These are phyloP conservation scores for Bisporella sp. DNA, from an alignment of 2,329 filamentous ascomycete genomes.

Conservation along the genomic window DNA sequence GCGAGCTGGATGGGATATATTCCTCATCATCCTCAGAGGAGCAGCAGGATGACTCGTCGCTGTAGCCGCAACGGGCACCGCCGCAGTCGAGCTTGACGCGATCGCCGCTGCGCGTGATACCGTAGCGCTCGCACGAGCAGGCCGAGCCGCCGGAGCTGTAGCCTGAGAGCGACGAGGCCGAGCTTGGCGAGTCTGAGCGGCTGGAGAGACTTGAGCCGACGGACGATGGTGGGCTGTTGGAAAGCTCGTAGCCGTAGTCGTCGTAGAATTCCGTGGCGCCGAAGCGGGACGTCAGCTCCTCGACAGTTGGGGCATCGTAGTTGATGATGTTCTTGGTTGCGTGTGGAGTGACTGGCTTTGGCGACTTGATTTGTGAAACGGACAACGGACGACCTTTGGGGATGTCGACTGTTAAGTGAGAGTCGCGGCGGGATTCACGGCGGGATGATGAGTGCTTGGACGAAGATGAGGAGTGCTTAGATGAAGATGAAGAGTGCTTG, in stretches of 20 bases:
- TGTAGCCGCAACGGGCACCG: slow-evolving; percentile 78
- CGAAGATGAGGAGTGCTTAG: slow-evolving; percentile 35
- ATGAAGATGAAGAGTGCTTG: slow-evolving; percentile 37
- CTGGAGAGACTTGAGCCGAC: slow-evolving; percentile 64
- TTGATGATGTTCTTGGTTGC: slow-evolving; percentile 83
- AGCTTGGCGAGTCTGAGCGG: slow-evolving; percentile 67
- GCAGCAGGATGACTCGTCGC: slow-evolving; percentile 64
- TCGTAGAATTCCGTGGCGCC: slow-evolving; percentile 50
- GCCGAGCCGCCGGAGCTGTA: slow-evolving; percentile 77
- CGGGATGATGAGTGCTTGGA: slow-evolving; percentile 27
- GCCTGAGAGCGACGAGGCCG: slow-evolving; percentile 56
- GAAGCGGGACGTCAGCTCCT: slow-evolving; percentile 74
- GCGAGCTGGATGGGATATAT: slow-evolving; percentile 47
- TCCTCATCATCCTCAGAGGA: slow-evolving; percentile 57
- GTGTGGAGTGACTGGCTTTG: slow-evolving; percentile 82
- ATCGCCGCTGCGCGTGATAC: slow-evolving; percentile 88
- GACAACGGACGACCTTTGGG: slow-evolving; percentile 85
- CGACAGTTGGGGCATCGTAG: slow-evolving; percentile 67
- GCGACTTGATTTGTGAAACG: slow-evolving; percentile 81
- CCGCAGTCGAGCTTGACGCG: slow-evolving; percentile 95
- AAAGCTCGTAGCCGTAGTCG: slow-evolving; percentile 45
- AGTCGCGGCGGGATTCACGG: slow-evolving; percentile 33
- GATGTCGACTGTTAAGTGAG: slow-evolving; percentile 54
- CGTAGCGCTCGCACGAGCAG: slow-evolving; percentile 95
- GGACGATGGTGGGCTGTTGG: slow-evolving; percentile 57